Percentiles rank a stretch among this genome's conserved stretches.
Conservation (phyloP, 2,329 filamentous ascomycete species). For the Botrytis tulipae region DNA sequence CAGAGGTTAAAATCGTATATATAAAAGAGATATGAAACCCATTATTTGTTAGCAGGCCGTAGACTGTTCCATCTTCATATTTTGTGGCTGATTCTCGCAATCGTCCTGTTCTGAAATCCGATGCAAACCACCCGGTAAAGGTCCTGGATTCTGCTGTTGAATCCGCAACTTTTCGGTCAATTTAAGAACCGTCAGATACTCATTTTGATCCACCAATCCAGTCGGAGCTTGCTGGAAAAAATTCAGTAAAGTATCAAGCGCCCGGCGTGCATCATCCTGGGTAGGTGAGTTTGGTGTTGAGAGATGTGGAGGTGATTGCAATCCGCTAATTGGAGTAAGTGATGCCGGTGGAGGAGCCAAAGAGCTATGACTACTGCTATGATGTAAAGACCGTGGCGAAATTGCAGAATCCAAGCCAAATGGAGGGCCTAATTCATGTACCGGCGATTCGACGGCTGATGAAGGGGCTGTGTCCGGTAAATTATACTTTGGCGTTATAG, state of each 20-base stretch:
- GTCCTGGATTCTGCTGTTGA: conserved; percentile 43
- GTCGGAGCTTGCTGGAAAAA: conserved; percentile 70
- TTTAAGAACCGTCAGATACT: conserved; percentile 75
- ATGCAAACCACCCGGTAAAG: conserved; percentile 43
- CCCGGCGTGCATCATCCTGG: conserved; percentile 80
- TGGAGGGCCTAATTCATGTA: conserved; percentile 45
- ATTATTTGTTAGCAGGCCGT: conserved; percentile 31
- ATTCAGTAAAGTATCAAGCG: conserved; percentile 75
- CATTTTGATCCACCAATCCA: conserved; percentile 71
- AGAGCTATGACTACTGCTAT: conserved; percentile 52
- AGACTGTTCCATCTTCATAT: conserved; percentile 37
- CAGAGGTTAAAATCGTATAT: conserved; percentile 9
- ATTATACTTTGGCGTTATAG: conserved; percentile 52
- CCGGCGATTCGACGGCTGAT: conserved; percentile 50
- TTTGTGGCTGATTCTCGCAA: conserved; percentile 30
- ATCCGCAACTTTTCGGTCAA: conserved; percentile 83
- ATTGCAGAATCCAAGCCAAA: conserved; percentile 41
- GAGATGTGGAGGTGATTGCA: conserved; percentile 49
- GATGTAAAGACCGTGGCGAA: conserved; percentile 48
- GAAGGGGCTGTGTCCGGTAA: conserved; percentile 41
- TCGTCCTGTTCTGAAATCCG: conserved; percentile 39
- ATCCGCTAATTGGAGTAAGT: conserved; percentile 39
- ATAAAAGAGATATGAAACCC: background rate
- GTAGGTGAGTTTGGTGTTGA: conserved; percentile 64
- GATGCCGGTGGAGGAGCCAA: conserved; percentile 44